Evolutionary conservation across 2,329 filamentous ascomycete genomes (phyloP).

Genomic region (Calonectria crousiana): DNA sequence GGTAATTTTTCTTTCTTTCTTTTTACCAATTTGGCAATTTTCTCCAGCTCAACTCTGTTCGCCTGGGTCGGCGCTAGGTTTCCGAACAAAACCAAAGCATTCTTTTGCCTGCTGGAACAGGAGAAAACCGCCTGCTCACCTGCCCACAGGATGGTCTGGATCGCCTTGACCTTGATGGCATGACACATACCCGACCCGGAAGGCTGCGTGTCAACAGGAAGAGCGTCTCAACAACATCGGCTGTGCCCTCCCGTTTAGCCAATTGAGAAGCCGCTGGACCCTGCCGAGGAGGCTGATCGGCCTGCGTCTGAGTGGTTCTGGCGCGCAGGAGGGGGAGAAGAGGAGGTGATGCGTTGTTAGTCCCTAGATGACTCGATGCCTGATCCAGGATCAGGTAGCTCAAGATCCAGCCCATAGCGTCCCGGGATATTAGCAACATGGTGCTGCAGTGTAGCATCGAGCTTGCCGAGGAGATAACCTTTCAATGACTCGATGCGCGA

Average conservation of each 20-base stretch:
- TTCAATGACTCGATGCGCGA: conserved; percentile 5
- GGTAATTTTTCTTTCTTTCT: not conserved
- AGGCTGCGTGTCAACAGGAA: not conserved
- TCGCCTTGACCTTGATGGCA: not conserved
- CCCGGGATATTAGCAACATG: not conserved
- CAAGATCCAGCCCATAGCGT: conserved; percentile 4
- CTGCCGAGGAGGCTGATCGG: conserved; percentile 38
- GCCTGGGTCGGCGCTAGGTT: conserved; percentile 3
- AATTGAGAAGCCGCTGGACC: conserved; percentile 36
- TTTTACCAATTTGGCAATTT: conserved; percentile 23
- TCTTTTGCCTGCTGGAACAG: not conserved
- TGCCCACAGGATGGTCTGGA: not conserved
- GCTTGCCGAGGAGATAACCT: conserved; percentile 5
- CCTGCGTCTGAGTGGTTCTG: conserved; percentile 31
- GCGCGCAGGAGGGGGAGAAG: conserved; percentile 16
- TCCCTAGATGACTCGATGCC: conserved; percentile 9
- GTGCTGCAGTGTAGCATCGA: not conserved
- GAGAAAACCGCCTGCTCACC: not conserved
- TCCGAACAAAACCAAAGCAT: not conserved
- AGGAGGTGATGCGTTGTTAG: conserved; percentile 17
- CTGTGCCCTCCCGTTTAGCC: not conserved
- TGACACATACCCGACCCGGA: not conserved
- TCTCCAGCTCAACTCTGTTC: conserved; percentile 12
- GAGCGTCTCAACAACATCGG: conserved; percentile 6
- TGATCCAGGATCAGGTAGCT: conserved; percentile 10